A percentile compares a stretch with the other conserved stretches of the same genome.
Conservation (phyloP, 208 protist genomes). For the Leishmania amazonensis region DNA sequence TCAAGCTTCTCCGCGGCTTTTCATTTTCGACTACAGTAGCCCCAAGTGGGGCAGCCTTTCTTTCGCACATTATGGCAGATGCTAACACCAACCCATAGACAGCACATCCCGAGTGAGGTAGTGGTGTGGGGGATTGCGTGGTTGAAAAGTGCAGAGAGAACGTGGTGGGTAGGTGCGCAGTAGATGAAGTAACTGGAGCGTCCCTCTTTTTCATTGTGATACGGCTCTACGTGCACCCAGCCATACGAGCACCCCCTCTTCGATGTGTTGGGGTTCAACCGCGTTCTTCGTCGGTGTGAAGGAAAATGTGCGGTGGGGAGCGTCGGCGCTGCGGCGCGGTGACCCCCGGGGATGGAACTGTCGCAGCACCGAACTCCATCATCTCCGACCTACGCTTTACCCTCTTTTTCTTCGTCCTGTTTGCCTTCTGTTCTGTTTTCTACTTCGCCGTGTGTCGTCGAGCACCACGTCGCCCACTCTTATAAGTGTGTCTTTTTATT, state of each 20-base stretch:
- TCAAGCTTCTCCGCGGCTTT: background rate
- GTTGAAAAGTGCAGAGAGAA: background rate
- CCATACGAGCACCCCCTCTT: background rate
- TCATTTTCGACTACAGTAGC: background rate
- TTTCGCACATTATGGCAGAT: constrained; percentile 8
- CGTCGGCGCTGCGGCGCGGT: background rate
- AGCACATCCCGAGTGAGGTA: background rate
- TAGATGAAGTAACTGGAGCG: background rate
- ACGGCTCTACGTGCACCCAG: background rate
- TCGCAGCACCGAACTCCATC: background rate
- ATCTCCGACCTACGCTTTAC: background rate
- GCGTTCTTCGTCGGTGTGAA: background rate
- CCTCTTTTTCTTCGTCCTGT: constrained; percentile 6
- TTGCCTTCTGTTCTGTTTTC: constrained; percentile 2
- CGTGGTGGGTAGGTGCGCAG: background rate
- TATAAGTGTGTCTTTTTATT: background rate
- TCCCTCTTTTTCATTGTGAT: background rate
- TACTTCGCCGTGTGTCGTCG: background rate
- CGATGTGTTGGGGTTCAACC: background rate
- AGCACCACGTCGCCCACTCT: background rate
- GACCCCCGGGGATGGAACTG: background rate
- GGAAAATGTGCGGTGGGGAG: background rate
- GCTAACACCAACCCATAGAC: constrained; percentile 1
- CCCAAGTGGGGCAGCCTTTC: background rate
- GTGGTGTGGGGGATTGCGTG: background rate